These are phyloP conservation scores for Ambrosia trifida DNA, from an alignment of 129 eudicot genomes.

Conservation along the genomic window DNA sequence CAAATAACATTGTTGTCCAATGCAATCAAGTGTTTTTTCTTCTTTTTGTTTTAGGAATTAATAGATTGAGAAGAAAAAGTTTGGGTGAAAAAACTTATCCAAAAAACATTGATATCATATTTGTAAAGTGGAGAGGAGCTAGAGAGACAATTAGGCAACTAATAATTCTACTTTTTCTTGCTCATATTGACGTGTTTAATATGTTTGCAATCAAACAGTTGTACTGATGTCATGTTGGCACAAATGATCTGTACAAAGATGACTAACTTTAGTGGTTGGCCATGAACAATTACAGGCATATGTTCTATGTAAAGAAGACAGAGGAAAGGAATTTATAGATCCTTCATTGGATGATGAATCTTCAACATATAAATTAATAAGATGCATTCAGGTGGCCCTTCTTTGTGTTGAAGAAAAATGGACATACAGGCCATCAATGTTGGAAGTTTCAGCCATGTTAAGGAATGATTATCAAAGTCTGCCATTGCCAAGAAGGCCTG, in stretches of 20 bases:
- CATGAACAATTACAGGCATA: slow-evolving; percentile 28
- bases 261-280: not conserved
- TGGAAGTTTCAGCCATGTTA: slow-evolving; percentile 29
- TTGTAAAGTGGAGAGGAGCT: too few species aligned
- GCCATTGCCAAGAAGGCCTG: slow-evolving; percentile 27
- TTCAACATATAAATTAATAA: slow-evolving; percentile 23
- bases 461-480: slow-evolving; percentile 22
- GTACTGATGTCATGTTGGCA: too few species aligned
- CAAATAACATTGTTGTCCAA: too few species aligned
- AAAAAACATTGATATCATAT: too few species aligned
- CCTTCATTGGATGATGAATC: slow-evolving; percentile 29
- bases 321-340: slow-evolving; percentile 29
- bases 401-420: slow-evolving; percentile 33
- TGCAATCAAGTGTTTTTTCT: too few species aligned
- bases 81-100: too few species aligned
- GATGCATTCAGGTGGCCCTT: slow-evolving; percentile 29
- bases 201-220: too few species aligned
- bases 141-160: too few species aligned
- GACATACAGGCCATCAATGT: slow-evolving; percentile 30
- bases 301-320: slow-evolving; percentile 27
- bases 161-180: too few species aligned
- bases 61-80: too few species aligned
- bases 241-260: not conserved
- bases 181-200: too few species aligned
- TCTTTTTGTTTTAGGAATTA: too few species aligned